Evolutionary conservation across 2,329 filamentous ascomycete genomes (phyloP), one percentile per base, ranked within the genome.

Genomic region (Talaromyces funiculosus): DNA sequence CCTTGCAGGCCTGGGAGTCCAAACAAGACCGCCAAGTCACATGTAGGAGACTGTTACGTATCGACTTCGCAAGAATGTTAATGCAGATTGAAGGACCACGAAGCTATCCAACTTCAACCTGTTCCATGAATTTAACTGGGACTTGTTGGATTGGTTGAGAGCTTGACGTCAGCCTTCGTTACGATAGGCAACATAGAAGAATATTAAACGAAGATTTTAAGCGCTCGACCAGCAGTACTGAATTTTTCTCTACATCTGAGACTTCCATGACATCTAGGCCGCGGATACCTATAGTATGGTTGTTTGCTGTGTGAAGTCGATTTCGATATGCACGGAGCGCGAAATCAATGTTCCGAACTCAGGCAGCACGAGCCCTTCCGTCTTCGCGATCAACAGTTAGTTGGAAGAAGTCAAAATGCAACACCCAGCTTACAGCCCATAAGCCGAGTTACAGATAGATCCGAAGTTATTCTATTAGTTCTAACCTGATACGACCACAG

Each of bases 291-390:
- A 42, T 42, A 22, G 38, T 20, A 20, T 14, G 20, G 5, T 24
- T 24, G 40, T 43, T 26, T 12, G n/a, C 14, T 6, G 9, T 45
- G n/a, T 51, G 8, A 22, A 51, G 26, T 51, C 3, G 3, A 31
- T 18, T 7, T 49, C 26, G n/a, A 16, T 5, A 42, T 29, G 53
- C 14, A 55, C 37, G 54, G 55, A 57, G 42, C 55, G 55, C 42
- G 42, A 57, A 57, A 57, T 57, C 55, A 29, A 47, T 57, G 35
- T 57, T 57, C 55, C 55, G 55, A 47, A 29, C 12, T 38, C 22
- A 38, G 4, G 4, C 9, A 49, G 24, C 43, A 45, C 43, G 16
- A 47, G 43, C 43, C 43, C 26, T 9, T 49, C 14, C 33, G 24
- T 14, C n/a, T 26, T 51, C n/a, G 8, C 16, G 7, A n/a, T 47